A percentile compares a stretch with the other conserved stretches of the same genome.
Evolutionary conservation across 192 early-diverging fungal genomes (phyloP).

Genomic region (Mortierella antarctica): DNA sequence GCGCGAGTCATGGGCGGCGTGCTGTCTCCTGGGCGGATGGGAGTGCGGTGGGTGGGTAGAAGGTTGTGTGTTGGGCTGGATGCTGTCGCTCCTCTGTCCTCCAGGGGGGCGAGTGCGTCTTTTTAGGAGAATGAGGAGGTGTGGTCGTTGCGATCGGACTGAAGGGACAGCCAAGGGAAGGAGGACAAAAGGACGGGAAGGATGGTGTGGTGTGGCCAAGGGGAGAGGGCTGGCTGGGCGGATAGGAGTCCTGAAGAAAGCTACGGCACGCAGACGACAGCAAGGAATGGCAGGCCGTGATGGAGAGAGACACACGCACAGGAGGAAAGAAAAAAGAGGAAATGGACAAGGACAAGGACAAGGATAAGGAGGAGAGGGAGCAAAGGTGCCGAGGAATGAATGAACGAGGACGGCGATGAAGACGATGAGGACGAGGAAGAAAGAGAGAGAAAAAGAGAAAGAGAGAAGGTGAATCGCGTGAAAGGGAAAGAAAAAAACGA

Average conservation of each 20-base stretch:
- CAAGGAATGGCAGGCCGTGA: not conserved
- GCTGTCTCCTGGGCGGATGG: not conserved
- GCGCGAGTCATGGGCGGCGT: conserved; percentile 15
- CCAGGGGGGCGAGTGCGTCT: not conserved
- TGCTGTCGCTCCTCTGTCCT: not conserved
- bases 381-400: not conserved
- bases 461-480: not conserved
- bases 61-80: not conserved
- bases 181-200: not conserved
- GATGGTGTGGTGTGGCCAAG: too few species aligned
- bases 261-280: too few species aligned
- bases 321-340: not conserved
- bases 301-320: not conserved
- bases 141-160: not conserved
- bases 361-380: not conserved
- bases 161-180: not conserved
- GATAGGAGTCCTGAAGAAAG: too few species aligned
- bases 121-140: not conserved
- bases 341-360: not conserved
- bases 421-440: not conserved
- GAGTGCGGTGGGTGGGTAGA: not conserved
- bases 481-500: not conserved
- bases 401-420: not conserved
- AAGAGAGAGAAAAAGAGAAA: not conserved
- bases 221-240: too few species aligned